Base-by-base conservation (phyloP, 495 filamentous ascomycete species). In the Trichoderma virens region DNA sequence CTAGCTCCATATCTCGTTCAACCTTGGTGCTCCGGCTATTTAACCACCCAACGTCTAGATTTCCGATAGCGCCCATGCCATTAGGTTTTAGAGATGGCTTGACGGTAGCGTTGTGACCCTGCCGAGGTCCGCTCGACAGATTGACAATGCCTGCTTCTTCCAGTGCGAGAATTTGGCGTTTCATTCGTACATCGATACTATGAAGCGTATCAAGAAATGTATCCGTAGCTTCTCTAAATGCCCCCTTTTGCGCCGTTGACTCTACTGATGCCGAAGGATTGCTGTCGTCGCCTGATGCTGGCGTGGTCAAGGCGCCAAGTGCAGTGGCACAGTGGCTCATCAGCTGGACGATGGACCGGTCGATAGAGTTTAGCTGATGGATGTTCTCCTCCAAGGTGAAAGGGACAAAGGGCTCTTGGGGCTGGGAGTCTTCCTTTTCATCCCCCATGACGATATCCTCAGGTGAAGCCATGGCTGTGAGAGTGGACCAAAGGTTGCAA, bases 21-120 rank as follows among this genome's bases (percentile, higher is more conserved):
- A 93, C 86, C 34, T 85, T 86, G 67, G 88, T 86, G 65, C 87
- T 88, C 65, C 90, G 83, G 74, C 88, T 89, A 69, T 97, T 97
- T 70, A 97, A 76, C 85, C 86, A 88, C 61, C 91, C 91, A 16
- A 94, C 85, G 73, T 96, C 92, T 56, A 93, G 75, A 30, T 76
- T 75, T 3, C 87, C 87, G 20, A 87, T 76, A 61, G 82, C 79
- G 9, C 84, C 83, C 62, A 81, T 78, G 64, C 82, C 75, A 67
- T 83, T 76, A 0, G 75, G 79, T 41, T 77, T 71, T 32, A 80
- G 62, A 67, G 66, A 67, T 66, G 60, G 65, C 51, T 62, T 67
- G 62, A 62, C 59, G 61, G 39, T 64, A 65, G 30, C 2, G 31
- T 30, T 43, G 18, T 27, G 41, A 0, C 32, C 45, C 16, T 54